A percentile compares a stretch with the other conserved stretches of the same genome.
Evolutionary conservation across 345 rosid genomes (phyloP).

Genomic region (Anastatica hierochuntica): DNA sequence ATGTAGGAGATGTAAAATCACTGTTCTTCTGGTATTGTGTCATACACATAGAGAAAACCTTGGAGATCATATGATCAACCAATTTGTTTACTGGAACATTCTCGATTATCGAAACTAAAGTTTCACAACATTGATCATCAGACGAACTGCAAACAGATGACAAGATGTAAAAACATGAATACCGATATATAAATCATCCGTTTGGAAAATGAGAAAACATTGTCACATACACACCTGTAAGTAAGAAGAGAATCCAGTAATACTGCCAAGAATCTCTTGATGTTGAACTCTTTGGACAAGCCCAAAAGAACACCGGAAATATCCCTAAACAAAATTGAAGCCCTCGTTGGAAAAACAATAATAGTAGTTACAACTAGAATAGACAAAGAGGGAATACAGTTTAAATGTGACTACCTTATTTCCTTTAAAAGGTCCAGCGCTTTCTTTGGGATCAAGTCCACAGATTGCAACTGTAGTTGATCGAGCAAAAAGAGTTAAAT

Average conservation of each 20-base stretch:
- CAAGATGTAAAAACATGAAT: constrained; percentile 10
- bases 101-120: constrained; percentile 54
- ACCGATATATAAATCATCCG: not conserved
- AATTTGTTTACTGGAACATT: constrained; percentile 43
- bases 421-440: constrained; percentile 59
- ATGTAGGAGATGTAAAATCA: constrained; percentile 35
- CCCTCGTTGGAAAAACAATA: not conserved
- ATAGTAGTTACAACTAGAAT: not conserved
- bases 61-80: constrained; percentile 48
- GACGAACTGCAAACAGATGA: constrained; percentile 45
- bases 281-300: constrained; percentile 62
- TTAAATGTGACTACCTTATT: constrained; percentile 41
- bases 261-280: constrained; percentile 58
- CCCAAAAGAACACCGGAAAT: constrained; percentile 48
- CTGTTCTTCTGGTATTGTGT: constrained; percentile 43
- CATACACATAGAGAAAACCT: constrained; percentile 51
- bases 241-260: constrained; percentile 56
- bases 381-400: not conserved
- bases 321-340: constrained; percentile 38
- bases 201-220: not conserved
- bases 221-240: constrained; percentile 43
- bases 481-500: constrained; percentile 20
- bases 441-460: constrained; percentile 54
- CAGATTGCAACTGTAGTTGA: constrained; percentile 50
- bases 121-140: constrained; percentile 42